Conservation (phyloP, 345 rosid species). For the Syzygium jambos region DNA sequence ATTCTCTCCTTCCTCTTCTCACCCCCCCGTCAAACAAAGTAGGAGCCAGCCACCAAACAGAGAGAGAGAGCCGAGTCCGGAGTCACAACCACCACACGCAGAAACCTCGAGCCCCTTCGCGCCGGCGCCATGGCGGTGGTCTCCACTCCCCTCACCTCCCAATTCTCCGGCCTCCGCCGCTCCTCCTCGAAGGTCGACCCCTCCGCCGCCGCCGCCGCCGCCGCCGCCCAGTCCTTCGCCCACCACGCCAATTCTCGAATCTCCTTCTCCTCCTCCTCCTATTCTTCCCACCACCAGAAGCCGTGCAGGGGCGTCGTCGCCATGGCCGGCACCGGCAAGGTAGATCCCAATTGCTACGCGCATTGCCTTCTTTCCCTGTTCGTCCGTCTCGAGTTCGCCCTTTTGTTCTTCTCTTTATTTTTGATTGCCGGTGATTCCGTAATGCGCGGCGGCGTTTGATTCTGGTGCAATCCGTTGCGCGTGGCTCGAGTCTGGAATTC, state of each 20-base stretch:
- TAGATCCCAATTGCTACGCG: slow-evolving; percentile 4
- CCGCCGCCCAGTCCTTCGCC: slow-evolving; percentile 18
- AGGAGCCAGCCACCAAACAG: neutral
- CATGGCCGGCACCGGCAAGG: slow-evolving; percentile 96
- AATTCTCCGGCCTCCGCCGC: slow-evolving; percentile 25
- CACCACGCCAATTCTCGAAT: slow-evolving; percentile 35
- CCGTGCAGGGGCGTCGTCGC: slow-evolving; percentile 53
- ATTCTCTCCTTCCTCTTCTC: neutral
- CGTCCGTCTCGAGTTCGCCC: neutral
- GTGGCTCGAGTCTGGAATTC: neutral
- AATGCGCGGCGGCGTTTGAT: neutral
- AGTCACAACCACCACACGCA: neutral
- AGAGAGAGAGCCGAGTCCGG: neutral
- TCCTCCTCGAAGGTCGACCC: slow-evolving; percentile 32
- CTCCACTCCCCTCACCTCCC: slow-evolving; percentile 35
- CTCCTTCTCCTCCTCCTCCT: slow-evolving; percentile 36
- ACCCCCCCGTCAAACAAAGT: neutral
- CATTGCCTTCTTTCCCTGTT: neutral
- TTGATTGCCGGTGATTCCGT: neutral
- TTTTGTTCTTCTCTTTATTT: neutral
- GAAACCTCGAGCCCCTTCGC: neutral
- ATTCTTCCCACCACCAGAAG: slow-evolving; percentile 2
- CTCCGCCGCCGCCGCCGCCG: slow-evolving; percentile 6
- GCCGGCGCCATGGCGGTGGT: slow-evolving; percentile 40
- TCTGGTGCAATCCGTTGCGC: neutral